phyloP scores from a whole-genome alignment of 768 basidiomycete genomes.

The Termitomyces sp. region DNA sequence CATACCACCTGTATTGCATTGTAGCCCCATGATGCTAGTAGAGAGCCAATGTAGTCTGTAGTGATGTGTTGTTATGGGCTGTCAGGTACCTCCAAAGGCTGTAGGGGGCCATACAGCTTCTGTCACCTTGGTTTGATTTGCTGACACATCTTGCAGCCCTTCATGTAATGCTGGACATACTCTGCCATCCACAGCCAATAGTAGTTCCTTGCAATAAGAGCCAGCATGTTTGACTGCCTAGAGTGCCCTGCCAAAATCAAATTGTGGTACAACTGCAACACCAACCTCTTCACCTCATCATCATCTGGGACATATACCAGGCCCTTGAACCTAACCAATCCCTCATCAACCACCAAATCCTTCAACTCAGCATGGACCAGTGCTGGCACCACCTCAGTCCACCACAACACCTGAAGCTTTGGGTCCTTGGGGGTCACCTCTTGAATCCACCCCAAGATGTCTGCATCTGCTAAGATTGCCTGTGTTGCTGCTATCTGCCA shows the following conservation, averaged over 20 bases:
- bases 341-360: conserved; percentile 5
- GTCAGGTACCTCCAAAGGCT: background rate
- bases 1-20: too few species aligned
- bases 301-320: background rate
- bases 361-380: background rate
- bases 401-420: too few species aligned
- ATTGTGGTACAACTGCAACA: conserved; percentile 29
- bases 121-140: background rate
- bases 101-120: background rate
- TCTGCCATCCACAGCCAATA: too few species aligned
- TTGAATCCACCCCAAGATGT: too few species aligned
- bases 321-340: conserved; percentile 11
- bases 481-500: background rate
- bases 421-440: too few species aligned
- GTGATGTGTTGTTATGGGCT: too few species aligned
- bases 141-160: conserved; percentile 3
- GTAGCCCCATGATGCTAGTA: too few species aligned
- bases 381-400: too few species aligned
- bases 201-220: conserved; percentile 8
- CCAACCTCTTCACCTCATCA: background rate
- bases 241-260: background rate
- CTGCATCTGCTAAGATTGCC: background rate
- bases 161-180: conserved; percentile 16
- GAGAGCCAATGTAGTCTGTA: too few species aligned
- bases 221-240: background rate